Evolutionary conservation across 768 basidiomycete genomes (phyloP).

Genomic region (Leccinellum albellum): DNA sequence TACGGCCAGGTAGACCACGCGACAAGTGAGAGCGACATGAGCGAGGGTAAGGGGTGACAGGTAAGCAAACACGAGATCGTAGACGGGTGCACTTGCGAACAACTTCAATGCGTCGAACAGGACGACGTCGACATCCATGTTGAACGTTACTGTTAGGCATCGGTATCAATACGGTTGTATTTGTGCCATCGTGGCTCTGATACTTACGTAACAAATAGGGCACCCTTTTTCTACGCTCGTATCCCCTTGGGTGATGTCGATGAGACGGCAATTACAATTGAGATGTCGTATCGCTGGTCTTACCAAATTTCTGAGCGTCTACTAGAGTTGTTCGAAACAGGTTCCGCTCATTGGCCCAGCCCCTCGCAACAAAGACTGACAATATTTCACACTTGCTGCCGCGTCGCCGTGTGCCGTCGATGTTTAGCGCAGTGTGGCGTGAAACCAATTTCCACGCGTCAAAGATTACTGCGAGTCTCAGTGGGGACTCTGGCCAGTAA

Average conservation of each 20-base stretch:
- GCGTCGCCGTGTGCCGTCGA: neutral
- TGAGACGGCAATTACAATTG: neutral
- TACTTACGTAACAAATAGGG: too few species aligned
- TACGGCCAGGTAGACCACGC: constrained; percentile 10
- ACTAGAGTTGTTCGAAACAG: too few species aligned
- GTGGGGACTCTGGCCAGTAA: neutral
- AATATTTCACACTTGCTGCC: too few species aligned
- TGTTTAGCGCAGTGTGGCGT: neutral
- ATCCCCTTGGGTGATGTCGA: too few species aligned
- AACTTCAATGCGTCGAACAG: neutral
- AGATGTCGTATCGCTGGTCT: neutral
- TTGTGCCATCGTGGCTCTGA: too few species aligned
- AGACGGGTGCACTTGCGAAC: constrained; percentile 20
- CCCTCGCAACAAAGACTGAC: neutral
- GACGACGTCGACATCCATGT: neutral
- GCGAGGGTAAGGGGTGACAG: constrained; percentile 28
- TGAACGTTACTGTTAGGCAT: neutral
- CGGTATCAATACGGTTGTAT: too few species aligned
- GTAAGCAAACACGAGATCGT: constrained; percentile 16
- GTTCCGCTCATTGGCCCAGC: neutral
- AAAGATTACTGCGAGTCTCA: neutral
- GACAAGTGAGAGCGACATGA: constrained; percentile 22
- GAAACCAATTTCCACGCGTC: neutral
- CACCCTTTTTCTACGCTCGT: too few species aligned
- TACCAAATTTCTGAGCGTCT: neutral